Base-by-base conservation (phyloP, 1,139 yeast genomes). In the Protomyces pachydermus region DNA sequence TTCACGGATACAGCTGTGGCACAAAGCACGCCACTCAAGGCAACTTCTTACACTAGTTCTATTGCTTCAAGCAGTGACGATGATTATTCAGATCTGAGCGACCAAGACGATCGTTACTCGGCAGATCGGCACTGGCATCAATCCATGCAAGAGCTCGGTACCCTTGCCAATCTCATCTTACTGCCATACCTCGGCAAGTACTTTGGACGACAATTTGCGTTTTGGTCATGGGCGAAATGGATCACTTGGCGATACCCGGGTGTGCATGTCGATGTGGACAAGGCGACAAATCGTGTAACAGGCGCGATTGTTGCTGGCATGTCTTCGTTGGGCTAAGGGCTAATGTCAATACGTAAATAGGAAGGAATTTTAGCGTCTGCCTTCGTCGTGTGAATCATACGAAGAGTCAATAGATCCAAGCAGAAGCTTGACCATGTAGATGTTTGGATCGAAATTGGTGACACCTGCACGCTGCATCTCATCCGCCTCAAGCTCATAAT, bases 401-500 rank as follows among this genome's bases (percentile, higher is more conserved):
- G 58, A 54, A 9, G 64, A 54, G 18, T 60, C 64, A 18, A 60
- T 60, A 12, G 54, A 34, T 8, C 64, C 64, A 32, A 60, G 42
- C 38, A 74, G 67, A 64, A 74, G 66, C 69, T 74, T 74, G 55
- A 74, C 73, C 32, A 74, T 65, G 75, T 76, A 74, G 39, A 71
- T 67, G 3, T 73, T 70, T 18, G 75, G 76, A 32, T 73, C 71
- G 42, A 74, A 70, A 35, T 69, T 70, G n/a, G 73, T 52, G 16
- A 54, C 74, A 16, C 76, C 76, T 12, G 67, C 66, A 39, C 69
- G 67, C 32, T 72, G 72, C 75, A 74, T 73, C 66, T 74, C 75
- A 50, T 74, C 76, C 61, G 73, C 75, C 67, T 74, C 76, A 23
- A 72, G 73, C 65, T 73, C 76, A 63, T 71, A 74, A 63, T 70